Evolutionary conservation across 305 asterid genomes (phyloP).

Genomic region (Solanum hybrid): DNA sequence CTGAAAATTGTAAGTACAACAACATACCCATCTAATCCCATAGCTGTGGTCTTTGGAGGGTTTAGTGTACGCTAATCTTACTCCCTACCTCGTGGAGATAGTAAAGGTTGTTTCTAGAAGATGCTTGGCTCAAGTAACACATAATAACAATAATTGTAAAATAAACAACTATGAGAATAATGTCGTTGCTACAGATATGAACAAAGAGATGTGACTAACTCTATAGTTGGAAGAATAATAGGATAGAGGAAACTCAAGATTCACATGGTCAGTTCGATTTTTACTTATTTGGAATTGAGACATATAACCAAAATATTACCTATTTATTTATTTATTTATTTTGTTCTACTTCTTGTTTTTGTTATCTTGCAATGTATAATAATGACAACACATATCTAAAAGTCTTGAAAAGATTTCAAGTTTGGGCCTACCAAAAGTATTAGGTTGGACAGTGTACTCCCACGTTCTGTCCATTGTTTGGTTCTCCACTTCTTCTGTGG

Average conservation of each 20-base stretch:
- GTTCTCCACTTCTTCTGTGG: neutral
- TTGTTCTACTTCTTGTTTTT: neutral
- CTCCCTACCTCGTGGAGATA: neutral
- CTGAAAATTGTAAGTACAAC: neutral
- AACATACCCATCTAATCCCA: neutral
- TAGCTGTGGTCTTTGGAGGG: neutral
- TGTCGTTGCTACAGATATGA: neutral
- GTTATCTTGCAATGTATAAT: neutral
- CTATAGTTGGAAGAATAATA: neutral
- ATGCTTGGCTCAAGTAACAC: neutral
- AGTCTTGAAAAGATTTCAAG: neutral
- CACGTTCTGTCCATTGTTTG: neutral
- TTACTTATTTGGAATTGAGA: neutral
- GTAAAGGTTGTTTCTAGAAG: neutral
- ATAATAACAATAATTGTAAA: neutral
- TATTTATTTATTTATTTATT: neutral
- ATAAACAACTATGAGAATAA: neutral
- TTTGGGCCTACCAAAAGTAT: neutral
- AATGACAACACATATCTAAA: neutral
- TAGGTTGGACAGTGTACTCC: neutral
- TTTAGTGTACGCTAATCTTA: no score
- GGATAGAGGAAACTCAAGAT: neutral
- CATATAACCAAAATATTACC: neutral
- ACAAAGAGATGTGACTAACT: neutral
- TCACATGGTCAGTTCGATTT: neutral